Conservation (phyloP, 768 basidiomycete species). For the Tylopilus balloui region DNA sequence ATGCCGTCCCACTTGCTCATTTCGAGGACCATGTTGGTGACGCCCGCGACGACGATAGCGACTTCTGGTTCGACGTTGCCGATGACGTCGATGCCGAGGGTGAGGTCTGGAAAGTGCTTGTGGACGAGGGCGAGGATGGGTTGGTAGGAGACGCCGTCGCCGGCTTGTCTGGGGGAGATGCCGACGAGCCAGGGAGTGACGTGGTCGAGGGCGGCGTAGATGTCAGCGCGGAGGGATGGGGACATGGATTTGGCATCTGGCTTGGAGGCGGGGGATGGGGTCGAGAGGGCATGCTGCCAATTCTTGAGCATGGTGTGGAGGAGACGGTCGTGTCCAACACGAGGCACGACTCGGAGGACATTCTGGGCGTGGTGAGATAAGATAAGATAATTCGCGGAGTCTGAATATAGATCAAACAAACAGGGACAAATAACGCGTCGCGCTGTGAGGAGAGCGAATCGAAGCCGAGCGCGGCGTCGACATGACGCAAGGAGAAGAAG, state of each 20-base stretch:
- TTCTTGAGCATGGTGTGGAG: constrained; percentile 41
- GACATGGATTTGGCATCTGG: constrained; percentile 38
- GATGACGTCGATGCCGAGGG: constrained; percentile 43
- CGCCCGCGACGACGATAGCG: constrained; percentile 46
- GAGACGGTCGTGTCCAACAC: too few species aligned
- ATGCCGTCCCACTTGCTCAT: constrained; percentile 55
- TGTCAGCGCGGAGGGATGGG: constrained; percentile 47
- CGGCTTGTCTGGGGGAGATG: constrained; percentile 40
- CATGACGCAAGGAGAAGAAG: constrained; percentile 51
- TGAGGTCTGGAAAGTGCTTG: constrained; percentile 46
- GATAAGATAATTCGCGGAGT: constrained; percentile 16
- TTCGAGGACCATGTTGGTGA: constrained; percentile 52
- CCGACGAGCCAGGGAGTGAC: constrained; percentile 44
- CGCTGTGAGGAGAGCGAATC: not conserved
- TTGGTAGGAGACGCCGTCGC: constrained; percentile 50
- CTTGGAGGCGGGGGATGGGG: constrained; percentile 22
- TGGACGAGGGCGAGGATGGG: constrained; percentile 42
- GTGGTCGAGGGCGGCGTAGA: constrained; percentile 47
- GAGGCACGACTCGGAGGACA: constrained; percentile 21
- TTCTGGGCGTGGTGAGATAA: not conserved
- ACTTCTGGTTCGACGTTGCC: constrained; percentile 47
- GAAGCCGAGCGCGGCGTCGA: not conserved
- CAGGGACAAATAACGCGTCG: constrained; percentile 25
- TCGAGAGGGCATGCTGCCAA: constrained; percentile 39
- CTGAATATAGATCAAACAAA: constrained; percentile 1